Evolutionary conservation across 805 yeast species (phyloP), one percentile per base, ranked within the genome.

Genomic region (Kodamaea jinghongensis): DNA sequence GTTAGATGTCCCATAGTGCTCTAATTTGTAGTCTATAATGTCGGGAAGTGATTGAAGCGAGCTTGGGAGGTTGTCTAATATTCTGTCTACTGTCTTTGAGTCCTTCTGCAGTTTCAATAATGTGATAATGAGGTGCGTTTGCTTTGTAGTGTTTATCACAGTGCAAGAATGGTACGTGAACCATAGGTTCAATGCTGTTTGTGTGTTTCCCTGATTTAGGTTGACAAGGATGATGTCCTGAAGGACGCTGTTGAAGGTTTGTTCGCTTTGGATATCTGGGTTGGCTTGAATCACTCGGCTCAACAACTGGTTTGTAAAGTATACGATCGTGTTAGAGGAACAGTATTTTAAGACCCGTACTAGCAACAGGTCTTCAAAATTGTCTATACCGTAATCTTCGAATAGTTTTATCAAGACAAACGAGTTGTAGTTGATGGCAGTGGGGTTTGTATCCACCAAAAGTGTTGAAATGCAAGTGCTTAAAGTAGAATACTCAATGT

Each of bases 1-100:
- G 12, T 39, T 23, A 9, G 26, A 41, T 6, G 41, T 42, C n/a
- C 63, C 63, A 31, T 46, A 54, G 17, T 45, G 43, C 22, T 44
- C 43, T 28, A 58, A 30, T 10, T 45, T 25, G 14, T 39, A 29
- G 33, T 54, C 58, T 9, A 44, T 36, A 11, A 47, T 43, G 6
- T 28, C 52, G 44, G 28, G 35, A 3, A 36, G 13, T 22, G 17
- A n/a, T 13, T 30, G 11, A 10, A 29, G 16, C 17, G 16, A 28
- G 6, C 22, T 20, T 9, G 39, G 37, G 3, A 43, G 17, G 12
- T 25, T 14, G 7, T 28, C 17, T 9, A 39, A 23, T 9, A 36
- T 33, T 10, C 27, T 17, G 6, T 29, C 28, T 7, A 40, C 27
- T 4, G 22, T 4, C 7, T 31, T 26, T 2, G 29, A 26, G 4